Conservation (phyloP, 768 basidiomycete genomes). For the Suillus spraguei region DNA sequence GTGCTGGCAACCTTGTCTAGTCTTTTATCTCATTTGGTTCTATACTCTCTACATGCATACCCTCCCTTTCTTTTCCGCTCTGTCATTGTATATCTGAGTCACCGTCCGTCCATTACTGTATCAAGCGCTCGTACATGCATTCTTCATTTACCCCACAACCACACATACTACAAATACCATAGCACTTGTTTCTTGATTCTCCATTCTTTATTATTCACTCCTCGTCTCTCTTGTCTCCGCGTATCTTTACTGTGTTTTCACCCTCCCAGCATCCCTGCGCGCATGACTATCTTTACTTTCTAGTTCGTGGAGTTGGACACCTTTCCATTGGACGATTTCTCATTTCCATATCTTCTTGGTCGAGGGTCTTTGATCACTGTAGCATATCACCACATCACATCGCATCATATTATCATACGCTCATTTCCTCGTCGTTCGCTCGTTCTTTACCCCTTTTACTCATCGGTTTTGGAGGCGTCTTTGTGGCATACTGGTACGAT, state of each 20-base stretch:
- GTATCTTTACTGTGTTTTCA: not conserved
- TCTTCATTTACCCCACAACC: slow-evolving; percentile 8
- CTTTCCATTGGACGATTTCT: slow-evolving; percentile 11
- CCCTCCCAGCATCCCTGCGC: not conserved
- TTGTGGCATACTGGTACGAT: not conserved
- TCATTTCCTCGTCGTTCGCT: not conserved
- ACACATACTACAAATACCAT: slow-evolving; percentile 7
- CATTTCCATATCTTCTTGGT: not conserved
- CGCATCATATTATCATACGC: not conserved
- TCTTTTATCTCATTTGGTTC: not conserved
- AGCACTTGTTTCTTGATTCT: slow-evolving; percentile 3
- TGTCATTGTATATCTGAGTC: slow-evolving; percentile 34
- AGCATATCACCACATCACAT: slow-evolving; percentile 1
- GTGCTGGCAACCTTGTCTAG: not conserved
- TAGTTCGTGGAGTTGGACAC: slow-evolving; percentile 25
- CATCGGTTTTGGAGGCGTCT: not conserved
- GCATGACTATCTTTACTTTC: slow-evolving; percentile 2
- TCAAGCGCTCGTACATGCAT: slow-evolving; percentile 31
- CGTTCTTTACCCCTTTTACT: not conserved
- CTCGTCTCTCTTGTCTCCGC: not conserved
- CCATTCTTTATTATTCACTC: slow-evolving; percentile 14
- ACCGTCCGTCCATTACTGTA: slow-evolving; percentile 29
- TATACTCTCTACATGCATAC: slow-evolving; percentile 21
- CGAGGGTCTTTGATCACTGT: not conserved
- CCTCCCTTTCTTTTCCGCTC: slow-evolving; percentile 11